phyloP scores from a whole-genome alignment of 371 early-diverging fungal species.

The Sanchytrium tribonematis region DNA sequence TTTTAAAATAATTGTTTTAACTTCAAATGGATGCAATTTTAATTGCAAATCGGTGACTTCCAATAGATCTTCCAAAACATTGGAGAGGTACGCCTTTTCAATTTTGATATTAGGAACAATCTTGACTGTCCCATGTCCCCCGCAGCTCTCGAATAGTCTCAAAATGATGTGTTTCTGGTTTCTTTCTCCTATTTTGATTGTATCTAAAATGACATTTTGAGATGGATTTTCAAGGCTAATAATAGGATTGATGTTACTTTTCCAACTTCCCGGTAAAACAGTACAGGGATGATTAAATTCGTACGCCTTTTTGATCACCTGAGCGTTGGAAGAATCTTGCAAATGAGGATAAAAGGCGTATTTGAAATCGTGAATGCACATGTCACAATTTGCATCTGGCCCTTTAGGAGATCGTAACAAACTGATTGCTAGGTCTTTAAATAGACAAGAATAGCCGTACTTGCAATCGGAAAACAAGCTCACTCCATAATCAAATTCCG shows the following conservation, averaged over 20 bases:
- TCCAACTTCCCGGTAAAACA: constrained; percentile 34
- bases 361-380: constrained; percentile 42
- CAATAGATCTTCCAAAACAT: constrained; percentile 1
- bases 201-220: constrained; percentile 52
- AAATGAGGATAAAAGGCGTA: constrained; percentile 71
- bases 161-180: constrained; percentile 38
- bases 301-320: constrained; percentile 40
- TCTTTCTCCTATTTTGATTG: constrained; percentile 27
- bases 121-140: constrained; percentile 38
- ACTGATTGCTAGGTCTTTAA: constrained; percentile 47
- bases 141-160: constrained; percentile 65
- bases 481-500: constrained; percentile 77
- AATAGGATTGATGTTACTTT: constrained; percentile 5
- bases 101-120: constrained; percentile 9
- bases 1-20: no score
- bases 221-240: constrained; percentile 16
- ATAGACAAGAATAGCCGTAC: constrained; percentile 51
- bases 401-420: constrained; percentile 60
- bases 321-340: constrained; percentile 37
- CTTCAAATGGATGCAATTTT: no score
- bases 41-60: no score
- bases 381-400: constrained; percentile 32
- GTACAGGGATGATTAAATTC: constrained; percentile 25
- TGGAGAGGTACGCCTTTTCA: not conserved
- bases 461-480: constrained; percentile 74